A percentile compares a stretch with the other conserved stretches of the same genome.
Conservation (phyloP, 352 stramenopile species). For the Phytopythium ostracodes region DNA sequence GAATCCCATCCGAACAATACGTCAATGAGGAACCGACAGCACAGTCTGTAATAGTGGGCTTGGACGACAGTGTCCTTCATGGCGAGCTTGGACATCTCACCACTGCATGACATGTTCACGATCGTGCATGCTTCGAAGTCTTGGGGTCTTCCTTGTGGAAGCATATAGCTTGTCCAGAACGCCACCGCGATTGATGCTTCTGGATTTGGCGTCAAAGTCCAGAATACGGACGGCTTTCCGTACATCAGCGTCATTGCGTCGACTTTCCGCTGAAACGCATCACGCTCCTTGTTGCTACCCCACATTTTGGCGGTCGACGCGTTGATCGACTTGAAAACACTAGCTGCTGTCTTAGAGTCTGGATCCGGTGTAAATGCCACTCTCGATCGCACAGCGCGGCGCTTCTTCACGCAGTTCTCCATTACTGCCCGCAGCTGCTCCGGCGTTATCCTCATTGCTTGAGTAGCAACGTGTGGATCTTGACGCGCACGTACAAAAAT, state of each 20-base stretch:
- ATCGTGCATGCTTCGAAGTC: background rate
- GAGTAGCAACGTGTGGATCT: slow-evolving; percentile 10
- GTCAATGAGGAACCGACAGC: slow-evolving; percentile 6
- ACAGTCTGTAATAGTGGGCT: slow-evolving; percentile 10
- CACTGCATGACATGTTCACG: slow-evolving; percentile 1
- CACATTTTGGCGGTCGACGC: slow-evolving; percentile 19
- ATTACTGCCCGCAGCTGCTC: slow-evolving; percentile 8
- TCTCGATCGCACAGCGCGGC: background rate
- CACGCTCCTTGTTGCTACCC: slow-evolving; percentile 21
- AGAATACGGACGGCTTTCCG: slow-evolving; percentile 20
- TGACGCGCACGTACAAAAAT: slow-evolving; percentile 17
- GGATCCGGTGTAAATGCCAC: too few relatives aligned
- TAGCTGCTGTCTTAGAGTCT: background rate
- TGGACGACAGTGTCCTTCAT: slow-evolving; percentile 9
- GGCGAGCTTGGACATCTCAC: background rate
- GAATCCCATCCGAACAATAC: slow-evolving; percentile 10
- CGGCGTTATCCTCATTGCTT: slow-evolving; percentile 9
- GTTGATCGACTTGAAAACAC: slow-evolving; percentile 10
- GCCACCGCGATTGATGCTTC: slow-evolving; percentile 17
- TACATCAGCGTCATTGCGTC: slow-evolving; percentile 16
- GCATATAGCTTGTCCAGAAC: slow-evolving; percentile 14
- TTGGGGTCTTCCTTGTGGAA: slow-evolving; percentile 9
- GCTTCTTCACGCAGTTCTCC: background rate
- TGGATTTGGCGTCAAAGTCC: slow-evolving; percentile 26
- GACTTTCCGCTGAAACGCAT: slow-evolving; percentile 11